Conservation (phyloP, 306 rosid species). For the Fagus sylvatica region DNA sequence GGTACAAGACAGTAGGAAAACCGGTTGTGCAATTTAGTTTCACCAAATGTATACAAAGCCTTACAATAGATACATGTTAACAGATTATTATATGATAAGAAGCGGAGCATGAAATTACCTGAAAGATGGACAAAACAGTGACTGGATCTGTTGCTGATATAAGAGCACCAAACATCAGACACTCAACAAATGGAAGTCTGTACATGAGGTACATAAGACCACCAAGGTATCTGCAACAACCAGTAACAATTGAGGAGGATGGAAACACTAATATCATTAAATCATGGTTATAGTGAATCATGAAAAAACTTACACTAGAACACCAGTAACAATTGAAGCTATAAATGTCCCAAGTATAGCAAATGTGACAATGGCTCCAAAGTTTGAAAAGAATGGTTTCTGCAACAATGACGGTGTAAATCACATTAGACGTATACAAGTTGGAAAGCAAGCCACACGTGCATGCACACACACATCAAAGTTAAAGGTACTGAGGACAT, state of each 20-base stretch:
- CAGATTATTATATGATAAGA: conserved; percentile 2
- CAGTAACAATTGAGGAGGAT: conserved; percentile 13
- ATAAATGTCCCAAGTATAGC: conserved; percentile 88
- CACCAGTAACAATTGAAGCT: conserved; percentile 87
- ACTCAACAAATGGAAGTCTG: conserved; percentile 93
- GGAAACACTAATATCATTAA: conserved; percentile 22
- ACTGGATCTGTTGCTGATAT: conserved; percentile 99
- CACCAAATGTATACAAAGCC: conserved; percentile 3
- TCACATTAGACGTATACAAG: background rate
- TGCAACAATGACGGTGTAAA: conserved; percentile 29
- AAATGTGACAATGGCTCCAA: conserved; percentile 97
- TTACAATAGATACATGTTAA: conserved; percentile 5
- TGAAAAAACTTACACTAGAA: conserved; percentile 70
- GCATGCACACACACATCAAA: conserved; percentile 2
- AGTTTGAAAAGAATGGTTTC: conserved; percentile 98
- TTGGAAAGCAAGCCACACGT: background rate
- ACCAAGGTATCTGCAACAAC: conserved; percentile 85
- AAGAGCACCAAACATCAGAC: conserved; percentile 98
- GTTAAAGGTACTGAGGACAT: conserved; percentile 35
- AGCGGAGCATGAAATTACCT: conserved; percentile 48
- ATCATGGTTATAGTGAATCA: background rate
- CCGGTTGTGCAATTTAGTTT: conserved; percentile 17
- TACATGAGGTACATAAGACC: conserved; percentile 85
- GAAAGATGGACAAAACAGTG: conserved; percentile 95
- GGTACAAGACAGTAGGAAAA: background rate